A percentile compares a stretch with the other conserved stretches of the same genome.
Conservation (phyloP, 2,329 filamentous ascomycete genomes). For the Fusarium xyrophilum region DNA sequence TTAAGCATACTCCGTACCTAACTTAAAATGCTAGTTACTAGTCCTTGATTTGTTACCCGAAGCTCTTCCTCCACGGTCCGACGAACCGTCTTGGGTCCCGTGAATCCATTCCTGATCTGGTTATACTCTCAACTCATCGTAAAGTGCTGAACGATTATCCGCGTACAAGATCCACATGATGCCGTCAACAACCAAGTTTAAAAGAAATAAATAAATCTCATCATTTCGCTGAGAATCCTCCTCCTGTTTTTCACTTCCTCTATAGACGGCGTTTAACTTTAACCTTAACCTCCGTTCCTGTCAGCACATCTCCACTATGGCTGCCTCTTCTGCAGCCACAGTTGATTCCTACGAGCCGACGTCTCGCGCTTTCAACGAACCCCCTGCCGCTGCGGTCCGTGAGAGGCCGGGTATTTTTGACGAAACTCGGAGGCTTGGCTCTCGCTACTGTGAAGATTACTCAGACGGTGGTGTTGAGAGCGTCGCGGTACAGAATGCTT, state of each 20-base stretch:
- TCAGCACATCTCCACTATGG: slow-evolving; percentile 24
- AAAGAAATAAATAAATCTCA: neutral
- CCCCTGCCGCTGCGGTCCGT: slow-evolving; percentile 3
- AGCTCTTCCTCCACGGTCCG: slow-evolving; percentile 11
- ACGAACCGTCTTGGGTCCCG: neutral
- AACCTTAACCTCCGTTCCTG: slow-evolving; percentile 1
- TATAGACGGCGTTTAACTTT: neutral
- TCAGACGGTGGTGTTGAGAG: slow-evolving; percentile 11
- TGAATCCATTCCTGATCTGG: slow-evolving; percentile 13
- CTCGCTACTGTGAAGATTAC: neutral
- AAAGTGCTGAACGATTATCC: neutral
- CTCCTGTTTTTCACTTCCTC: neutral
- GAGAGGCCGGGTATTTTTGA: neutral
- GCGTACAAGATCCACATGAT: neutral
- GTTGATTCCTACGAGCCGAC: slow-evolving; percentile 31
- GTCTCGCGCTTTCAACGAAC: slow-evolving; percentile 8
- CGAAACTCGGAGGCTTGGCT: slow-evolving; percentile 4
- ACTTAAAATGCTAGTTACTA: neutral
- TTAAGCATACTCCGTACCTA: neutral
- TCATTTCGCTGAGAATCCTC: neutral
- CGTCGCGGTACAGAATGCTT: neutral
- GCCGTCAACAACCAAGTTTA: neutral
- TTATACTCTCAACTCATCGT: slow-evolving; percentile 10
- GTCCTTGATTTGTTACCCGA: slow-evolving; percentile 3
- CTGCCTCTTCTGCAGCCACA: slow-evolving; percentile 26